Evolutionary conservation across 192 early-diverging fungal species (phyloP), one percentile per base, ranked within the genome.

Genomic region (Ambispora gerdemannii): DNA sequence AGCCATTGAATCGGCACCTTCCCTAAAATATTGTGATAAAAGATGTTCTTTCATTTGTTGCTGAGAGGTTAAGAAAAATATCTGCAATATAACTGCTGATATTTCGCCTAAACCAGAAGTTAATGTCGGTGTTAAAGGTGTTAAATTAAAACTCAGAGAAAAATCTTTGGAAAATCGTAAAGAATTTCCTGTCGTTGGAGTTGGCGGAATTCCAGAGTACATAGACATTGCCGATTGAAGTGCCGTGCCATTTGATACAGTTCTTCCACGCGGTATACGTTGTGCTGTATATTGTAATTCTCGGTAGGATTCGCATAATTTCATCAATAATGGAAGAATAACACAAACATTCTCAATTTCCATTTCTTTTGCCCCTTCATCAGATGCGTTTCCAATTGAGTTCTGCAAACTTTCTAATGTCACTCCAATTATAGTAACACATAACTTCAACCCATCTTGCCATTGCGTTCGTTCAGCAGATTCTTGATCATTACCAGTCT

Each of bases 371-470:
- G 3, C 3, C 8, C 8, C 51, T 17, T 70, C 25, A 17, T 58
- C 67, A 19, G 2, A 38, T 11, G 52, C 0, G 10, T 20, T 34
- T 24, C 43, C 55, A 58, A 72, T 70, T 8, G 67, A 66, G 33
- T 33, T 55, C 67, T 76, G 75, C 6, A 77, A 72, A 31, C 79
- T 79, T 22, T 77, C 74, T 1, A 80, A 35, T 3, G 79, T 61
- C 6, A 75, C 71, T 19, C 58, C 66, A 34, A 82, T 30, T 34
- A 82, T 77, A 1, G 78, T 76, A 3, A 79, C 60, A 2, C 78
- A 72, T 22, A 82, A 35, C 27, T 78, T 63, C 3, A 82, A 43
- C 27, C 75, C 77, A 58, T 82, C 80, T 25, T 77, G 71, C 80
- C 80, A 82, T 63, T 79, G 80, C 20, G 61, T 59, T 36, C 74